Percentiles rank a stretch among this genome's conserved stretches.
Conservation (phyloP, 2,329 filamentous ascomycete genomes). For the Calonectria multiphialidica region DNA sequence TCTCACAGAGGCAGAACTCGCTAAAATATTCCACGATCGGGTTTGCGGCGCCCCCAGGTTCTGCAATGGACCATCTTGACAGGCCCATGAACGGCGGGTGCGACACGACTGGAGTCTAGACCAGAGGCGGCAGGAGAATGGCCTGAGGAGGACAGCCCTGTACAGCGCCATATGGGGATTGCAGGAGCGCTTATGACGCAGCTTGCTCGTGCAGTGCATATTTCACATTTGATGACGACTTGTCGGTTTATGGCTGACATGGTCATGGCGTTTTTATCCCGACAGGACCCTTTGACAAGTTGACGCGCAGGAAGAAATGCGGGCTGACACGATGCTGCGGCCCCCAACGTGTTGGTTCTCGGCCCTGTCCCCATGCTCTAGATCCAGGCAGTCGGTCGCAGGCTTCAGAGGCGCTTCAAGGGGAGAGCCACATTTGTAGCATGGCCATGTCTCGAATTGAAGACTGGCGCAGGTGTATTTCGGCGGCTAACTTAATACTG, state of each 20-base stretch:
- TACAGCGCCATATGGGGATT: slow-evolving; percentile 7
- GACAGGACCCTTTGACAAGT: not conserved
- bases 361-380: slow-evolving; percentile 10
- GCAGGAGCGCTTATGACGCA: not conserved
- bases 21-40: slow-evolving; percentile 4
- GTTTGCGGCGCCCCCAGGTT: slow-evolving; percentile 3
- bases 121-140: slow-evolving; percentile 15
- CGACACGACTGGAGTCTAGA: slow-evolving; percentile 28
- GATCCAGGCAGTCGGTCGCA: slow-evolving; percentile 7
- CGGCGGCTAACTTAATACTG: not conserved
- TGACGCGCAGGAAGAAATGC: slow-evolving; percentile 18
- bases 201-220: not conserved
- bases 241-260: slow-evolving; percentile 1
- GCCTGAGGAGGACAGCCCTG: not conserved
- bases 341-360: slow-evolving; percentile 4
- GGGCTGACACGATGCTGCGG: slow-evolving; percentile 8
- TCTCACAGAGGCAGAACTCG: not conserved
- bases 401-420: not conserved
- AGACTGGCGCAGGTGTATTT: slow-evolving; percentile 9
- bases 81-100: slow-evolving; percentile 19
- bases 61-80: slow-evolving; percentile 4
- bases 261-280: slow-evolving; percentile 5
- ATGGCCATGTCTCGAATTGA: slow-evolving; percentile 16
- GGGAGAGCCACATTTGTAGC: not conserved
- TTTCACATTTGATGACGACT: slow-evolving; percentile 5